Conservation (phyloP, 2,329 filamentous ascomycete genomes). For the Penicillium sclerotigenum region DNA sequence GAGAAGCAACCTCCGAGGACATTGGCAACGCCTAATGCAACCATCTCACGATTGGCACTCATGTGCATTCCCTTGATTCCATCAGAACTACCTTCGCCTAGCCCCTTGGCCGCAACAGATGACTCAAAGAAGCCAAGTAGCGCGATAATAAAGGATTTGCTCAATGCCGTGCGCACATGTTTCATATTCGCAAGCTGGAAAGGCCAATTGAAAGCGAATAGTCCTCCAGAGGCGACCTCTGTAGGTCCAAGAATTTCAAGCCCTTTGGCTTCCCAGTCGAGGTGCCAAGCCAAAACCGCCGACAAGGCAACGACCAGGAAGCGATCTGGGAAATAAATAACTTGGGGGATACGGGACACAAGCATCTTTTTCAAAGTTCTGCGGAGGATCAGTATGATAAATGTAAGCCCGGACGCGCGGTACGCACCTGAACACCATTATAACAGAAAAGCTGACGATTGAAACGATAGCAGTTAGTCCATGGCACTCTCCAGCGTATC, state of each 20-base stretch:
- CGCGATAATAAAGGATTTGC: conserved; percentile 88
- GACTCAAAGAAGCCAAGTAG: conserved; percentile 98
- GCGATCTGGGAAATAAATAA: conserved; percentile 88
- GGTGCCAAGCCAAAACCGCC: conserved; percentile 71
- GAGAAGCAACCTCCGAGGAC: conserved; percentile 89
- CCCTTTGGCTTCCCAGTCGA: conserved; percentile 75
- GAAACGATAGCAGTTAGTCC: conserved; percentile 73
- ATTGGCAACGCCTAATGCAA: conserved; percentile 87
- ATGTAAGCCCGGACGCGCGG: neutral
- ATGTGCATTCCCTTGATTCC: conserved; percentile 75
- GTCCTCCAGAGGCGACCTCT: conserved; percentile 65
- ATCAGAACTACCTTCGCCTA: conserved; percentile 62
- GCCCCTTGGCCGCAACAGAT: conserved; percentile 88
- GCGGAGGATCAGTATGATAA: conserved; percentile 14
- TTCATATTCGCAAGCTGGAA: conserved; percentile 73
- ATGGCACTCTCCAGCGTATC: conserved; percentile 65
- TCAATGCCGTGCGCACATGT: conserved; percentile 80
- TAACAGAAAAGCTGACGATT: conserved; percentile 74
- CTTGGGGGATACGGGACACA: conserved; percentile 71
- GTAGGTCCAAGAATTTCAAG: conserved; percentile 81
- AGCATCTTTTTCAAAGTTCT: conserved; percentile 78
- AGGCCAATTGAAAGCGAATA: conserved; percentile 82
- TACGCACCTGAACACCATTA: conserved; percentile 80
- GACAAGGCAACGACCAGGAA: conserved; percentile 85
- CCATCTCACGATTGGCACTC: conserved; percentile 88